Evolutionary conservation across 73 alveolate genomes (phyloP).

Genomic region (Paramecium primaurelia): DNA sequence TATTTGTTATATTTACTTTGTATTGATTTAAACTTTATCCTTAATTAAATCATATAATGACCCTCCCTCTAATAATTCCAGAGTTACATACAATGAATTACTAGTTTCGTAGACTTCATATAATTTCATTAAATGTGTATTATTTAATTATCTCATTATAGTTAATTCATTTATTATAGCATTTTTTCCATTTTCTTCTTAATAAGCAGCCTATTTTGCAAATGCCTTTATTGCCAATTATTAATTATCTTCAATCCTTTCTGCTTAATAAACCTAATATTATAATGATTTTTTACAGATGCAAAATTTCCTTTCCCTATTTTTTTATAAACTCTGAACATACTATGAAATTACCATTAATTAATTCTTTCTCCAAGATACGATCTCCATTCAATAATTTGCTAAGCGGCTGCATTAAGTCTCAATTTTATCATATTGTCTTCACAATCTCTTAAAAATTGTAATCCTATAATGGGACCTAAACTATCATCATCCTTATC

Average conservation of each 20-base stretch:
- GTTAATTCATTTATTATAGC: slow-evolving; percentile 1
- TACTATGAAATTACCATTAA: slow-evolving; percentile 42
- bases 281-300: not conserved
- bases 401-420: not conserved
- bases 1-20: not conserved
- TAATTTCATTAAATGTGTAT: not conserved
- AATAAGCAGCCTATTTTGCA: slow-evolving; percentile 37
- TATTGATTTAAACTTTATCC: not conserved
- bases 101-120: slow-evolving; percentile 15
- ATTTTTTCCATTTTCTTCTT: slow-evolving; percentile 57
- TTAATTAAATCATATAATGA: slow-evolving; percentile 5
- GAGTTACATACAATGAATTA: not conserved
- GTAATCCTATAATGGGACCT: slow-evolving; percentile 17
- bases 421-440: not conserved
- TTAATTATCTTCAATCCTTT: slow-evolving; percentile 44
- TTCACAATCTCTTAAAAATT: not conserved
- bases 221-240: slow-evolving; percentile 57
- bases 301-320: slow-evolving; percentile 49
- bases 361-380: not conserved
- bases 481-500: slow-evolving; percentile 26
- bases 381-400: not conserved
- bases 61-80: slow-evolving; percentile 34
- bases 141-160: not conserved
- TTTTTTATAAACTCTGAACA: slow-evolving; percentile 42
- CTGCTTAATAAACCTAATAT: slow-evolving; percentile 45